Percentiles rank a stretch among this genome's conserved stretches.
phyloP scores from a whole-genome alignment of 805 yeast genomes.

The Metschnikowia continentalis region DNA sequence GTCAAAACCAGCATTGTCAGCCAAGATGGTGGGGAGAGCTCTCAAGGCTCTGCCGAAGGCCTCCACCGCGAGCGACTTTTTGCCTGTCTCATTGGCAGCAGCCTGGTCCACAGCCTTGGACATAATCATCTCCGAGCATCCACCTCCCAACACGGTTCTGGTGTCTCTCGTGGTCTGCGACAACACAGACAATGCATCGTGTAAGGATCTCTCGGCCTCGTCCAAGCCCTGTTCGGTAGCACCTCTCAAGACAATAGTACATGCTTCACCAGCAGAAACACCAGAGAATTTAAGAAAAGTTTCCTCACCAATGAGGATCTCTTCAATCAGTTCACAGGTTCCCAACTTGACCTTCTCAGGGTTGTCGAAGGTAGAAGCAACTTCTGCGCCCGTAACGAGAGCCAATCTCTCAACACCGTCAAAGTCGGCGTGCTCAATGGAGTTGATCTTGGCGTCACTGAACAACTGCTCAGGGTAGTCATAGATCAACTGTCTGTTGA shows the following conservation, averaged over 20 bases:
- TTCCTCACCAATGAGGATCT: constrained; percentile 89
- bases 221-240: constrained; percentile 46
- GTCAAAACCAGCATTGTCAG: constrained; percentile 96
- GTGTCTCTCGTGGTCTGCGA: constrained; percentile 94
- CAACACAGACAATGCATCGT: constrained; percentile 92
- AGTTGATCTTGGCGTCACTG: constrained; percentile 79
- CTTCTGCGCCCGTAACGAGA: constrained; percentile 96
- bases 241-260: constrained; percentile 85
- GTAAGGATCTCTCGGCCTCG: constrained; percentile 55
- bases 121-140: constrained; percentile 88
- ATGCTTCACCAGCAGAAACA: constrained; percentile 91
- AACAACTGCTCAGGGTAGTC: constrained; percentile 97
- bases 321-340: constrained; percentile 85
- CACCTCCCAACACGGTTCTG: constrained; percentile 90
- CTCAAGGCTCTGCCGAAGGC: constrained; percentile 91
- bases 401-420: constrained; percentile 97
- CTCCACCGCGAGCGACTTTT: constrained; percentile 90
- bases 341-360: constrained; percentile 87
- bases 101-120: constrained; percentile 91
- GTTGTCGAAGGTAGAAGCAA: constrained; percentile 90
- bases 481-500: constrained; percentile 93
- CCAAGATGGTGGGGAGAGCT: constrained; percentile 90
- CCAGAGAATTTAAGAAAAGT: constrained; percentile 91
- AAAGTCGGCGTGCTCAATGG: constrained; percentile 97
- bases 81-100: constrained; percentile 90